phyloP scores from a whole-genome alignment of 805 yeast species.

The Candida lessepsii region DNA sequence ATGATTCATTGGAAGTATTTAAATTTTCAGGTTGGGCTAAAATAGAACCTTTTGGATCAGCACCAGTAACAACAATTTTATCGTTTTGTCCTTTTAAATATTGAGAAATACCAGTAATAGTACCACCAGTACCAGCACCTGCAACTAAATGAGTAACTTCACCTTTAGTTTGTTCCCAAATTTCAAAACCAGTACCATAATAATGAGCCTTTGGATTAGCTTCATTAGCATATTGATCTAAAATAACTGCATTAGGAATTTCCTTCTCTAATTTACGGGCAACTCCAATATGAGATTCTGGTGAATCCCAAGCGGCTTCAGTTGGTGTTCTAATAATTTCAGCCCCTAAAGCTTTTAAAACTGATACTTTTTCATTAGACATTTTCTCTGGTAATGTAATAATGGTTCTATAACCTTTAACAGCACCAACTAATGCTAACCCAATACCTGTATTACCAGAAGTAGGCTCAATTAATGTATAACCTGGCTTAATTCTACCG shows the following conservation, averaged over 20 bases:
- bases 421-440: slow-evolving; percentile 82
- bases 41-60: slow-evolving; percentile 86
- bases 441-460: slow-evolving; percentile 94
- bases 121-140: slow-evolving; percentile 97
- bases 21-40: slow-evolving; percentile 75
- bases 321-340: slow-evolving; percentile 90
- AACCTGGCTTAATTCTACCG: slow-evolving; percentile 81
- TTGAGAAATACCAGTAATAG: slow-evolving; percentile 86
- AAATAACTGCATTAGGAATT: slow-evolving; percentile 78
- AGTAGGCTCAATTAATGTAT: slow-evolving; percentile 84
- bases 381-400: slow-evolving; percentile 88
- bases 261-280: slow-evolving; percentile 78
- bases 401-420: slow-evolving; percentile 81
- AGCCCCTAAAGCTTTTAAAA: slow-evolving; percentile 84
- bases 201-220: slow-evolving; percentile 85
- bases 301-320: slow-evolving; percentile 91
- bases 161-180: slow-evolving; percentile 76
- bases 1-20: slow-evolving; percentile 56
- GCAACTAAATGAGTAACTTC: slow-evolving; percentile 74
- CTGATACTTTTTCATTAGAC: slow-evolving; percentile 89
- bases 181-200: slow-evolving; percentile 80
- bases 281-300: slow-evolving; percentile 88
- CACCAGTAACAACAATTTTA: slow-evolving; percentile 64
- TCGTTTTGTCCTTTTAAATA: slow-evolving; percentile 73
- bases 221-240: slow-evolving; percentile 77